phyloP scores from a whole-genome alignment of 78 protist species.

The Reticulomyxa filosa region DNA sequence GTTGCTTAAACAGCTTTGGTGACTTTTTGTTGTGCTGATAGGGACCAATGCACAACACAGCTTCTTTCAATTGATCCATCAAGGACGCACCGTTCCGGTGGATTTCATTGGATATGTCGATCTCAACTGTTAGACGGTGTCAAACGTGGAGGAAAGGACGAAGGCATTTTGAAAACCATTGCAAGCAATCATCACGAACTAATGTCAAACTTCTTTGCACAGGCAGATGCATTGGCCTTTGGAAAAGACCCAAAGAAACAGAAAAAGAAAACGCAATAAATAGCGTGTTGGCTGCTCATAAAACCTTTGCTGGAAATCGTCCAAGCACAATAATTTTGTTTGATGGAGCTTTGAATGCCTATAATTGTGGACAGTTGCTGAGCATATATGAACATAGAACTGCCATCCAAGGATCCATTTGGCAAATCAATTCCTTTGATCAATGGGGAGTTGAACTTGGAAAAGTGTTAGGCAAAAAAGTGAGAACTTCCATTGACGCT shows the following conservation, averaged over 20 bases:
- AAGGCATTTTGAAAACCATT: neutral
- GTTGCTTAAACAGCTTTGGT: neutral
- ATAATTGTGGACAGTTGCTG: slow-evolving; percentile 23
- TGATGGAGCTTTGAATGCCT: slow-evolving; percentile 48
- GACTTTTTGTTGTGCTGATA: neutral
- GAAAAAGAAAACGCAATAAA: slow-evolving; percentile 22
- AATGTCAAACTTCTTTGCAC: slow-evolving; percentile 75
- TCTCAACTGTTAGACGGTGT: neutral
- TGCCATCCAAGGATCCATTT: slow-evolving; percentile 70
- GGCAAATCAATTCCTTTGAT: slow-evolving; percentile 83
- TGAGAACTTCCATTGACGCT: neutral
- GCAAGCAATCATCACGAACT: slow-evolving; percentile 49
- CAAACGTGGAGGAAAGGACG: neutral
- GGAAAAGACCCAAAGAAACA: slow-evolving; percentile 59
- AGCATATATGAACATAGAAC: slow-evolving; percentile 79
- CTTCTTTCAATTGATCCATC: slow-evolving; percentile 9
- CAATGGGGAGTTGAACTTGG: slow-evolving; percentile 97
- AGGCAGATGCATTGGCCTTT: slow-evolving; percentile 77
- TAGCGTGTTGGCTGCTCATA: neutral
- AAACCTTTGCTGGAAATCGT: slow-evolving; percentile 67
- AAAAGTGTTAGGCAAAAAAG: slow-evolving; percentile 50
- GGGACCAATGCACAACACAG: slow-evolving; percentile 7
- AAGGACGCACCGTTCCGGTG: slow-evolving; percentile 1
- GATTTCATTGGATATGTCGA: slow-evolving; percentile 3
- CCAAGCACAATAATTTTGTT: slow-evolving; percentile 63